Evolutionary conservation across 116 monocot species (phyloP).

Genomic region (Zostera marina): DNA sequence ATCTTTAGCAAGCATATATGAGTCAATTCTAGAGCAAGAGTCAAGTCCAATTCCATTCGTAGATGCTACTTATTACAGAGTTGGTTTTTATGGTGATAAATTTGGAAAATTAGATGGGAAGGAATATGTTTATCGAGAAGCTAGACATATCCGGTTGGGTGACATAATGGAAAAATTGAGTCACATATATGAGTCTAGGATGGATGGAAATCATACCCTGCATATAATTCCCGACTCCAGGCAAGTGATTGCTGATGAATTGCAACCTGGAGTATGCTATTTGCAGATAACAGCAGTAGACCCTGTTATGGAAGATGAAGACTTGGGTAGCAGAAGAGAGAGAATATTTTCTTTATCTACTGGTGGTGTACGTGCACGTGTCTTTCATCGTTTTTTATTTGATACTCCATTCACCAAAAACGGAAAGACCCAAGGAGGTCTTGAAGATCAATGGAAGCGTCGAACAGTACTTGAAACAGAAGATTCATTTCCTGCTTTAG

Average conservation of each 20-base stretch:
- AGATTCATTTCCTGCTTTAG: slow-evolving; percentile 92
- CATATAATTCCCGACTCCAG: slow-evolving; percentile 97
- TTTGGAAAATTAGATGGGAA: slow-evolving; percentile 77
- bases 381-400: slow-evolving; percentile 91
- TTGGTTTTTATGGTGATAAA: slow-evolving; percentile 84
- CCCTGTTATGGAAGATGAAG: slow-evolving; percentile 99
- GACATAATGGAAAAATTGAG: slow-evolving; percentile 99
- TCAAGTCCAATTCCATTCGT: slow-evolving; percentile 88
- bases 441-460: slow-evolving; percentile 98
- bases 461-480: slow-evolving; percentile 82
- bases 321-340: slow-evolving; percentile 78
- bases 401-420: slow-evolving; percentile 99
- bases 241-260: slow-evolving; percentile 86
- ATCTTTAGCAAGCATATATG: slow-evolving; percentile 84
- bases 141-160: slow-evolving; percentile 85
- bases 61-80: slow-evolving; percentile 95
- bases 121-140: slow-evolving; percentile 89
- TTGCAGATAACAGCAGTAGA: slow-evolving; percentile 97
- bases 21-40: slow-evolving; percentile 87
- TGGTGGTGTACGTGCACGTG: slow-evolving; percentile 66
- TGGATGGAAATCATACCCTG: slow-evolving; percentile 68
- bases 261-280: slow-evolving; percentile 92
- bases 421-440: slow-evolving; percentile 90
- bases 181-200: slow-evolving; percentile 77
- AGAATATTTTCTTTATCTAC: slow-evolving; percentile 80